Evolutionary conservation across 2,329 filamentous ascomycete species (phyloP).

Genomic region (Immersiporthe knoxdaviesiana): DNA sequence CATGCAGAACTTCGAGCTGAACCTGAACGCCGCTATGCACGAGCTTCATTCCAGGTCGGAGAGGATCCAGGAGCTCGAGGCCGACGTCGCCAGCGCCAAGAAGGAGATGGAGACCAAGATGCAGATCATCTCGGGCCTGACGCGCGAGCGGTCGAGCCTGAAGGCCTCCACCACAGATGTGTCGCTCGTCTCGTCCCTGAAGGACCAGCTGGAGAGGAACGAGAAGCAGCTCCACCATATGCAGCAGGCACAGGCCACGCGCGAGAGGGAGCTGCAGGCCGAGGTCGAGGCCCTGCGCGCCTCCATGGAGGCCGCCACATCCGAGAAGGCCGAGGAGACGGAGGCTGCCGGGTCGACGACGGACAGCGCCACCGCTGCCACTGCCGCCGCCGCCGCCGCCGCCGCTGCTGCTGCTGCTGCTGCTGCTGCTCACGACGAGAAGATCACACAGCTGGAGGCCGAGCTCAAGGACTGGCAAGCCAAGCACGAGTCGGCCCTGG

Average conservation of each 20-base stretch:
- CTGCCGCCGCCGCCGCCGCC: constrained; percentile 20
- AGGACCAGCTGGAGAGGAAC: constrained; percentile 84
- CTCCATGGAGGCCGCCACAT: constrained; percentile 43
- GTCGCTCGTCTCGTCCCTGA: constrained; percentile 82
- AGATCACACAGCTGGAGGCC: constrained; percentile 67
- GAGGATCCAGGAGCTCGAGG: constrained; percentile 86
- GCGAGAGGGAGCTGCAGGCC: constrained; percentile 73
- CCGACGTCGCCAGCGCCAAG: constrained; percentile 78
- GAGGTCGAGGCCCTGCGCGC: constrained; percentile 72
- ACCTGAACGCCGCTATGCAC: constrained; percentile 89
- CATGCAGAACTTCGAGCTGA: constrained; percentile 90
- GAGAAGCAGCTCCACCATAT: constrained; percentile 78
- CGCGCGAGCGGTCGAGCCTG: constrained; percentile 88
- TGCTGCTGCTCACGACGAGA: constrained; percentile 52
- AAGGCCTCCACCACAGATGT: constrained; percentile 86
- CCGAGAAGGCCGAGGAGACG: constrained; percentile 35
- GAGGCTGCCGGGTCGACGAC: constrained; percentile 35
- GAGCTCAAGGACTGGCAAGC: constrained; percentile 76
- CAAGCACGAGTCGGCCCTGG: constrained; percentile 73
- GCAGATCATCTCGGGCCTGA: constrained; percentile 91
- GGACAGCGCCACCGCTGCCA: neutral
- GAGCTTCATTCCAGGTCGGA: constrained; percentile 87
- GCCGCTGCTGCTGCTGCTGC: constrained; percentile 33
- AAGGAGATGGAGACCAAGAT: constrained; percentile 98
- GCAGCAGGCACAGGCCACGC: constrained; percentile 70